Evolutionary conservation across 192 early-diverging fungal species (phyloP).

Genomic region (Pilaira anomala): DNA sequence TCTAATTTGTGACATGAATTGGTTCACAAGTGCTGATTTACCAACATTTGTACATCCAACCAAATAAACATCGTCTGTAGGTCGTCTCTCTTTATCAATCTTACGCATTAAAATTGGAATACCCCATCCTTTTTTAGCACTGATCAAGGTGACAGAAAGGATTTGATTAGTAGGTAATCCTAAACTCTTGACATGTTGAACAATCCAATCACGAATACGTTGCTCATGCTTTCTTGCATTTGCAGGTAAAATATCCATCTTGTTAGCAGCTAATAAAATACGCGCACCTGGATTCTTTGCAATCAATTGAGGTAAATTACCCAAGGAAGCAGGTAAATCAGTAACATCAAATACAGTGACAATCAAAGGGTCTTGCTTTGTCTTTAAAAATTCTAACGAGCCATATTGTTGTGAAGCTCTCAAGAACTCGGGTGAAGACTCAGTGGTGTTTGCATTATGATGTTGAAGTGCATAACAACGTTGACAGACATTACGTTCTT

Average conservation of each 20-base stretch:
- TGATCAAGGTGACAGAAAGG: conserved; percentile 49
- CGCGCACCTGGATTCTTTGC: conserved; percentile 25
- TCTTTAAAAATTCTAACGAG: conserved; percentile 53
- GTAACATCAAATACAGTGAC: conserved; percentile 63
- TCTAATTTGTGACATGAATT: conserved; percentile 53
- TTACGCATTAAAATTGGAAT: conserved; percentile 46
- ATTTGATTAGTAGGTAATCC: conserved; percentile 33
- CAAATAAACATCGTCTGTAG: conserved; percentile 59
- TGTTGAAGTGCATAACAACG: conserved; percentile 64
- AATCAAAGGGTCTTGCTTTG: conserved; percentile 47
- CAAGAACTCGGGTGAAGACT: conserved; percentile 12
- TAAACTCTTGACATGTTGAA: conserved; percentile 41
- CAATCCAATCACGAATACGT: conserved; percentile 54
- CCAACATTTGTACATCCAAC: conserved; percentile 75
- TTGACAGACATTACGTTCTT: conserved; percentile 53
- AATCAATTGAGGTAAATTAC: conserved; percentile 44
- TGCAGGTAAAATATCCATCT: conserved; percentile 64
- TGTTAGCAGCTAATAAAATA: conserved; percentile 69
- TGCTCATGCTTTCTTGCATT: conserved; percentile 42
- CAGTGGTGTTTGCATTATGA: conserved; percentile 38
- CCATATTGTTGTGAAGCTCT: conserved; percentile 50
- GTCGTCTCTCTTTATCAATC: conserved; percentile 38
- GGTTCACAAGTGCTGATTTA: conserved; percentile 72
- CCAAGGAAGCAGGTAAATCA: conserved; percentile 66
- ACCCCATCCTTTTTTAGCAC: conserved; percentile 58